A percentile compares a stretch with the other conserved stretches of the same genome.
Conservation (phyloP, 2,329 filamentous ascomycete species). For the Simplicillium aogashimaense region DNA sequence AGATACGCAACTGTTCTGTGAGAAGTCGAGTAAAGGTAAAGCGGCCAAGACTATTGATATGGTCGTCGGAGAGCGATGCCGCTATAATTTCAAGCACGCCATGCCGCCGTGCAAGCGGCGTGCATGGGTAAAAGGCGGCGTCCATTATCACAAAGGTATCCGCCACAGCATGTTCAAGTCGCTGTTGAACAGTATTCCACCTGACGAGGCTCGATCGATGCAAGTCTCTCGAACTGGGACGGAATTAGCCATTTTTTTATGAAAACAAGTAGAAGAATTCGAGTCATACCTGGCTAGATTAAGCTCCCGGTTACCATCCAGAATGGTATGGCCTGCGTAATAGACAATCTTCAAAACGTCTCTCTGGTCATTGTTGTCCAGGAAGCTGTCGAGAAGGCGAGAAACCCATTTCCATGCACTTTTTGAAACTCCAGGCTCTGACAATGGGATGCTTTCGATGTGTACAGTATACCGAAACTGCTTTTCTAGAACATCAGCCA, state of each 20-base stretch:
- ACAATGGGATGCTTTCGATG: slow-evolving; percentile 38
- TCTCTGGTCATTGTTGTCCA: slow-evolving; percentile 41
- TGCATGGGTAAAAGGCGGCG: slow-evolving; percentile 45
- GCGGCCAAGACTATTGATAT: slow-evolving; percentile 35
- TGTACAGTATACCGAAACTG: slow-evolving; percentile 42
- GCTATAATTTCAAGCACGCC: slow-evolving; percentile 48
- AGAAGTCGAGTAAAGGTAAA: slow-evolving; percentile 42
- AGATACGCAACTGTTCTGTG: slow-evolving; percentile 36
- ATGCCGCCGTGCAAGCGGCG: slow-evolving; percentile 38
- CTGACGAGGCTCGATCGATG: slow-evolving; percentile 36
- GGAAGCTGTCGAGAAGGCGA: slow-evolving; percentile 39
- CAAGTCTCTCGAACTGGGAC: slow-evolving; percentile 33
- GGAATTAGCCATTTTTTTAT: slow-evolving; percentile 10
- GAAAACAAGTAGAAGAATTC: background rate
- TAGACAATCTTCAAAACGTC: slow-evolving; percentile 50
- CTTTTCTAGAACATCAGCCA: slow-evolving; percentile 39
- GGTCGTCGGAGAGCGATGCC: slow-evolving; percentile 43
- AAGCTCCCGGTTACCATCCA: slow-evolving; percentile 47
- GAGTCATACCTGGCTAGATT: slow-evolving; percentile 41
- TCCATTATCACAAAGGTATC: slow-evolving; percentile 51
- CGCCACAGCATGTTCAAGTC: slow-evolving; percentile 43
- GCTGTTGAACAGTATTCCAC: slow-evolving; percentile 47
- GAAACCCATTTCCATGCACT: slow-evolving; percentile 44
- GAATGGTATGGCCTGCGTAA: slow-evolving; percentile 44
- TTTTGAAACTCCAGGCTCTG: slow-evolving; percentile 30